Evolutionary conservation across 2,329 filamentous ascomycete species (phyloP).

Genomic region (Colletotrichum noveboracense): DNA sequence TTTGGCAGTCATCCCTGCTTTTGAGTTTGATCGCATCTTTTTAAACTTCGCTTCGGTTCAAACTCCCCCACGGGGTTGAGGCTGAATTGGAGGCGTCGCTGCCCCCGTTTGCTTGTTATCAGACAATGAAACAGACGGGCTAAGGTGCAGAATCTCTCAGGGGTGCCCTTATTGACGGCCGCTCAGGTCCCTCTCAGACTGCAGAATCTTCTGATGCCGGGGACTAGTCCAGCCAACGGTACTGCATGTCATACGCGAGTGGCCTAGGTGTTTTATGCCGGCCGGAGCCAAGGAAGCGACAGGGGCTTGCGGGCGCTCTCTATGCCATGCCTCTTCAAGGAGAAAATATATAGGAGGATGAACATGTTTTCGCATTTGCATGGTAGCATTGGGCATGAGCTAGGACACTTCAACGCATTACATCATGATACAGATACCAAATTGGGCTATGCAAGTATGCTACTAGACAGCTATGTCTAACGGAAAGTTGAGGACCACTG

Average conservation of each 20-base stretch:
- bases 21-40: not conserved
- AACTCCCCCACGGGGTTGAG: not conserved
- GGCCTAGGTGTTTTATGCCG: not conserved
- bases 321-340: not conserved
- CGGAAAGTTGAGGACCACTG: not conserved
- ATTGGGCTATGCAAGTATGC: slow-evolving; percentile 6
- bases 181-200: slow-evolving; percentile 25
- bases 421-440: slow-evolving; percentile 20
- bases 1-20: not conserved
- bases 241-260: not conserved
- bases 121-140: slow-evolving; percentile 24
- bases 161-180: slow-evolving; percentile 23
- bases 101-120: slow-evolving; percentile 19
- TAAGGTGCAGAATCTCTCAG: slow-evolving; percentile 21
- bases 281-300: not conserved
- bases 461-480: slow-evolving; percentile 1
- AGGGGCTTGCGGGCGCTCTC: not conserved
- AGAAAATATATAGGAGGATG: not conserved
- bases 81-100: not conserved
- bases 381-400: slow-evolving; percentile 7
- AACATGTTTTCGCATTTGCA: not conserved
- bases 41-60: not conserved
- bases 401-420: not conserved
- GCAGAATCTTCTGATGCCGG: slow-evolving; percentile 23
- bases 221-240: slow-evolving; percentile 8